These are phyloP conservation scores for Fusarium duplospermum DNA, from an alignment of 2,329 filamentous ascomycete genomes.

Conservation along the genomic window DNA sequence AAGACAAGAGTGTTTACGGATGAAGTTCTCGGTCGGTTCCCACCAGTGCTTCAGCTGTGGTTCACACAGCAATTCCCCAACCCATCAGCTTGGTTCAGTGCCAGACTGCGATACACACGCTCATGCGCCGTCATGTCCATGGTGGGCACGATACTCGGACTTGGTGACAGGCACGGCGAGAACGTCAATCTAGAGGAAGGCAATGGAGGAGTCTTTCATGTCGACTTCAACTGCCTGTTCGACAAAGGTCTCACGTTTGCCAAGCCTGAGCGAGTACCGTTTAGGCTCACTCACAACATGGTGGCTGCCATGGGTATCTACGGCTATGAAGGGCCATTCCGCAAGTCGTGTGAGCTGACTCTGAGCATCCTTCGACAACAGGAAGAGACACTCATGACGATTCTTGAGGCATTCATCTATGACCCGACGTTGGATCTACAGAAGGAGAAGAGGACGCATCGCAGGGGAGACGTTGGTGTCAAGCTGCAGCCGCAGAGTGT, in stretches of 20 bases:
- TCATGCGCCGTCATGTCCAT: slow-evolving; percentile 99
- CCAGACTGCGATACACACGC: slow-evolving; percentile 88
- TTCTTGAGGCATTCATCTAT: slow-evolving; percentile 96
- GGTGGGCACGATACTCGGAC: slow-evolving; percentile 91
- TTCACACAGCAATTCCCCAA: slow-evolving; percentile 96
- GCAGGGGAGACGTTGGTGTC: slow-evolving; percentile 55
- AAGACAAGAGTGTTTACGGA: slow-evolving; percentile 80
- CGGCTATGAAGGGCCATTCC: slow-evolving; percentile 92
- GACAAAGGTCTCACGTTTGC: slow-evolving; percentile 97
- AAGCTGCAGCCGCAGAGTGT: slow-evolving; percentile 76
- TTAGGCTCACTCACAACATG: slow-evolving; percentile 99
- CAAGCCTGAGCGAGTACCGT: slow-evolving; percentile 94
- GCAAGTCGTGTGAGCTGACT: slow-evolving; percentile 90
- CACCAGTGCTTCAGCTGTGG: slow-evolving; percentile 90
- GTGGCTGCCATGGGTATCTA: slow-evolving; percentile 96
- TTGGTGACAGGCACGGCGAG: slow-evolving; percentile 96
- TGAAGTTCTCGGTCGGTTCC: slow-evolving; percentile 73
- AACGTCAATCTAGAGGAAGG: slow-evolving; percentile 96
- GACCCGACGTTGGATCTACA: slow-evolving; percentile 96
- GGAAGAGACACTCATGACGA: slow-evolving; percentile 96
- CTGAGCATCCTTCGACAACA: slow-evolving; percentile 86
- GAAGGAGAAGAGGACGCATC: slow-evolving; percentile 66
- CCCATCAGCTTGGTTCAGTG: slow-evolving; percentile 90
- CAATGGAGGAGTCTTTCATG: slow-evolving; percentile 93
- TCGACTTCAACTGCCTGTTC: slow-evolving; percentile 99